Conservation (phyloP, 2,329 filamentous ascomycete species). For the Orbilia brochopaga region DNA sequence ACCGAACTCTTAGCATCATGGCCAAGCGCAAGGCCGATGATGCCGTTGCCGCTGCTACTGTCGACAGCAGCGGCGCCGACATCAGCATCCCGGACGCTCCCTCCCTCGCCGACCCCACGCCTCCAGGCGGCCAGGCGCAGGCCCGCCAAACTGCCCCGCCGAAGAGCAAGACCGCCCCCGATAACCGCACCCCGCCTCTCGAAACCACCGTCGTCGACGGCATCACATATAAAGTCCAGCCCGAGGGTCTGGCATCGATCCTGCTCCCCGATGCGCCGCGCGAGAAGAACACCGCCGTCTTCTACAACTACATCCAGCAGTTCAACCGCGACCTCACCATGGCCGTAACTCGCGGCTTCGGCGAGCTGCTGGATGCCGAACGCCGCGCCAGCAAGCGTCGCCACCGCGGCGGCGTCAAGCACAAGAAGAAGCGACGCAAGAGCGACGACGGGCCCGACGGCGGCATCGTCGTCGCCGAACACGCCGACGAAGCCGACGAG, state of each 20-base stretch:
- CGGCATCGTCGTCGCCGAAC: conserved; percentile 53
- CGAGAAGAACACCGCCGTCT: conserved; percentile 68
- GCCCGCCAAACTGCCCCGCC: conserved; percentile 4
- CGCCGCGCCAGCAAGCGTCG: conserved; percentile 57
- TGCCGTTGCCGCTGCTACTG: not conserved
- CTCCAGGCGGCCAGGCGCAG: conserved; percentile 33
- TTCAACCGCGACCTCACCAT: conserved; percentile 97
- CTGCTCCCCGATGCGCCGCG: conserved; percentile 5
- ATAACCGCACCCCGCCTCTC: conserved; percentile 13
- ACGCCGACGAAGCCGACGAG: conserved; percentile 57
- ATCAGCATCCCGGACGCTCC: conserved; percentile 10
- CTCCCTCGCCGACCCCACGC: not conserved
- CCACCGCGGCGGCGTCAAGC: conserved; percentile 56
- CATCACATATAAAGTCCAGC: conserved; percentile 35
- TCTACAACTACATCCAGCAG: conserved; percentile 98
- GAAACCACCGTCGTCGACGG: conserved; percentile 26
- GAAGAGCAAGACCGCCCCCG: conserved; percentile 22
- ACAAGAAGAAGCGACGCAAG: conserved; percentile 62
- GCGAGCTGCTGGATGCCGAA: conserved; percentile 68
- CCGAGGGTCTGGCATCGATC: conserved; percentile 41
- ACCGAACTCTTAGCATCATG: conserved; percentile 14
- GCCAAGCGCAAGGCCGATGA: conserved; percentile 27
- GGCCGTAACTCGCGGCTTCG: conserved; percentile 87
- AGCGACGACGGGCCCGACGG: conserved; percentile 58
- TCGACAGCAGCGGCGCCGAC: not conserved